These are phyloP conservation scores for Thielaviopsis euricoi DNA, from an alignment of 2,329 filamentous ascomycete genomes.

Conservation along the genomic window DNA sequence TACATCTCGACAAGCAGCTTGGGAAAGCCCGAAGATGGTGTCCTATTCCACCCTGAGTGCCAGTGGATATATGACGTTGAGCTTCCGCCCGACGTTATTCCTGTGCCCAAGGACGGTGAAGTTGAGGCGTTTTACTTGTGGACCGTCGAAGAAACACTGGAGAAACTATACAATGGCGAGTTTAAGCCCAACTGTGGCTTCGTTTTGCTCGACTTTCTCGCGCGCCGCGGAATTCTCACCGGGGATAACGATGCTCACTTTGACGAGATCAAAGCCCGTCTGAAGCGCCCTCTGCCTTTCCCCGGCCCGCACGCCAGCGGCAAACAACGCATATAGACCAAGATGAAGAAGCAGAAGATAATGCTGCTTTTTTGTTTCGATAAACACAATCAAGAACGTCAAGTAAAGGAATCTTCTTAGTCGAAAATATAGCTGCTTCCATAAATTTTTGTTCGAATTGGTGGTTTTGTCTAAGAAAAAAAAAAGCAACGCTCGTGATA, in stretches of 20 bases:
- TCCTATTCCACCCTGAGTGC: conserved; percentile 74
- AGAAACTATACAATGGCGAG: conserved; percentile 49
- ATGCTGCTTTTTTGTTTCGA: background rate
- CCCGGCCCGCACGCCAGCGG: conserved; percentile 39
- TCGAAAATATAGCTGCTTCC: background rate
- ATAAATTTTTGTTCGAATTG: background rate
- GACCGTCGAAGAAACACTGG: conserved; percentile 59
- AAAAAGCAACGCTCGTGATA: conserved; percentile 8
- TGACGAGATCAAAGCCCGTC: conserved; percentile 54
- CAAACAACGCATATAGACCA: conserved; percentile 8
- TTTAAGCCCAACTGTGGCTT: conserved; percentile 91
- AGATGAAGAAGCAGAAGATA: background rate
- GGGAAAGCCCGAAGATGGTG: conserved; percentile 26
- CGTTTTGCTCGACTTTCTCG: conserved; percentile 76
- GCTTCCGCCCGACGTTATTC: conserved; percentile 49
- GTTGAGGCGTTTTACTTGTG: conserved; percentile 71
- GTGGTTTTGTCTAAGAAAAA: conserved; percentile 9
- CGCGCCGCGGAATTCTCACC: conserved; percentile 68
- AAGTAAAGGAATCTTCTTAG: background rate
- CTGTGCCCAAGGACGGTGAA: conserved; percentile 71
- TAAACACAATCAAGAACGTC: background rate
- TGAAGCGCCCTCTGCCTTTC: conserved; percentile 70
- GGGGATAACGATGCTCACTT: conserved; percentile 63
- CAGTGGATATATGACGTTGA: conserved; percentile 87
- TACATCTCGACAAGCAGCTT: conserved; percentile 51